A percentile compares a stretch with the other conserved stretches of the same genome.
These are phyloP conservation scores for Mycena amicta DNA, from an alignment of 768 basidiomycete genomes.

Conservation along the genomic window DNA sequence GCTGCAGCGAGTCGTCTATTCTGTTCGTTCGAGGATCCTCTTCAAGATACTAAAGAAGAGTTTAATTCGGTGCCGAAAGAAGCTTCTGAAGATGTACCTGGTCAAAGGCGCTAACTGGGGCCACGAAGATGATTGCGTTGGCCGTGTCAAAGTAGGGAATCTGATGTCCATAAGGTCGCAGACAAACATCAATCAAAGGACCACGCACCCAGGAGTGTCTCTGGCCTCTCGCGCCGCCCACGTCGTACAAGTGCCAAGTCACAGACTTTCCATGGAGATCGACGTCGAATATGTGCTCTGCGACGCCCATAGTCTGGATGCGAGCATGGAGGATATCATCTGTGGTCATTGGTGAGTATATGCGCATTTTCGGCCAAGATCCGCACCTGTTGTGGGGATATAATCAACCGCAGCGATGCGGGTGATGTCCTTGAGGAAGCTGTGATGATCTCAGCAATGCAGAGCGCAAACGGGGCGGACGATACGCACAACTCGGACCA, in stretches of 20 bases:
- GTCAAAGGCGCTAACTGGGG: slow-evolving; percentile 79
- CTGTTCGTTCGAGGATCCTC: slow-evolving; percentile 85
- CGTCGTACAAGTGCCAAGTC: slow-evolving; percentile 74
- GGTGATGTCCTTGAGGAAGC: slow-evolving; percentile 74
- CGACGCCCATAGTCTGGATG: slow-evolving; percentile 87
- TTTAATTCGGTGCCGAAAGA: slow-evolving; percentile 5
- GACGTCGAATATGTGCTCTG: slow-evolving; percentile 83
- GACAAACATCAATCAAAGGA: background rate
- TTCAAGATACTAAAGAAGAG: slow-evolving; percentile 66
- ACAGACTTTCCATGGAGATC: slow-evolving; percentile 77
- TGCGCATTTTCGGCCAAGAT: slow-evolving; percentile 22
- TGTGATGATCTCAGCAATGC: slow-evolving; percentile 33
- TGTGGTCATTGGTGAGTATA: slow-evolving; percentile 36
- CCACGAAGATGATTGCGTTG: slow-evolving; percentile 80
- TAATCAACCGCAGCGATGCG: slow-evolving; percentile 73
- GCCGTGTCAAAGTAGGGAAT: slow-evolving; percentile 71
- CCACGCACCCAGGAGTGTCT: slow-evolving; percentile 69
- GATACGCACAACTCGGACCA: slow-evolving; percentile 83
- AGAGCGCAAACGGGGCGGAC: slow-evolving; percentile 2
- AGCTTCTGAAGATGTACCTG: slow-evolving; percentile 45
- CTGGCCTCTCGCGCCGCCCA: slow-evolving; percentile 72
- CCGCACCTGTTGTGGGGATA: slow-evolving; percentile 71
- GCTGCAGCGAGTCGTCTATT: slow-evolving; percentile 86
- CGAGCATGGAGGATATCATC: slow-evolving; percentile 90
- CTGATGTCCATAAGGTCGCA: slow-evolving; percentile 10